Base-by-base conservation (phyloP, 2,329 filamentous ascomycete genomes). In the Cladophialophora yegresii region DNA sequence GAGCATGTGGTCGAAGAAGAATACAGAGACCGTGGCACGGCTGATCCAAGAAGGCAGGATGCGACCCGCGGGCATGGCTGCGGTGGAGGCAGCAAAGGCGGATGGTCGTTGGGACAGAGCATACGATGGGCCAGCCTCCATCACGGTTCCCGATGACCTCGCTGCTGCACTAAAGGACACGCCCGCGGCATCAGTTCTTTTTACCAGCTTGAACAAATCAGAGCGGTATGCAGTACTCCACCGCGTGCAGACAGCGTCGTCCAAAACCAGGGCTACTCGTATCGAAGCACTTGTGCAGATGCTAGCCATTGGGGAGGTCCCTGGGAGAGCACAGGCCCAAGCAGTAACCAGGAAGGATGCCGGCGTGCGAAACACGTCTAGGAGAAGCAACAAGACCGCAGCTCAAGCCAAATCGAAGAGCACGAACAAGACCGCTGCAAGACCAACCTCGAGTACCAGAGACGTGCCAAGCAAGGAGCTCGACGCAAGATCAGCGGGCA, bases 21-120 rank as follows among this genome's bases (percentile, higher is more conserved):
- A 88, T 69, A 83, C 87, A 2, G 75, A 75, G 9, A 82, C 84
- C 16, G 78, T 86, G 6, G 77, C 75, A 0, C 70, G 69, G 4
- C 73, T 88, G 2, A 73, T 77, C 1, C 72, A 73, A 0, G 74
- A 80, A 8, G 82, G 81, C 0, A 77, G 80, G 1, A 85, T 88
- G 81, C 75, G 75, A 0, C 75, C 77, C 0, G 73, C 80, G 0
- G 85, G 85, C 0, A 70, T 80, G 47, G 77, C 74, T 0, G 82
- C 82, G 47, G 78, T 88, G 2, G 81, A 85, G 6, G 78, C 81
- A 0, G 85, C 85, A 0, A 84, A 82, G 72, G 77, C 75, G 0
- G 84, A 87, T 69, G 85, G 86, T 0, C 76, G 85, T 0, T 87
- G 85, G 85, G 82, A 81, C 1, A 77, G 78, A 28, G 85, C 85